These are phyloP conservation scores for Penicillium odoratum DNA, from an alignment of 495 filamentous ascomycete species.

Conservation along the genomic window DNA sequence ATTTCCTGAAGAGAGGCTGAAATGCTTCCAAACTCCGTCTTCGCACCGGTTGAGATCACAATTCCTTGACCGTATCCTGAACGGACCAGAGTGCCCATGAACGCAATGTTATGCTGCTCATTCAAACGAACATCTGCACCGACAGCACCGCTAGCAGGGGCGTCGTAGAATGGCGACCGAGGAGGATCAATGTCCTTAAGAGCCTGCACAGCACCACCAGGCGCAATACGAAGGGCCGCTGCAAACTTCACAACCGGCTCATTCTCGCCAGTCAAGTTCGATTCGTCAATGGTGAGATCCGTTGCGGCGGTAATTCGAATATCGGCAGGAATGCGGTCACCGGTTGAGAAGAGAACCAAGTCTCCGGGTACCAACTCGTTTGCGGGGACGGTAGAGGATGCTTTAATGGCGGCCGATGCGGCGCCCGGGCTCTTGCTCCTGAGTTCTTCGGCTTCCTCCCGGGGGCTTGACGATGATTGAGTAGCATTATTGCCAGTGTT, in stretches of 20 bases:
- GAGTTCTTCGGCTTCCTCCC: conserved; percentile 47
- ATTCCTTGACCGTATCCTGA: conserved; percentile 95
- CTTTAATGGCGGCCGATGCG: conserved; percentile 60
- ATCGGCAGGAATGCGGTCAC: conserved; percentile 95
- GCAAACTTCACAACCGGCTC: conserved; percentile 80
- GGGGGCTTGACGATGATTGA: conserved; percentile 30
- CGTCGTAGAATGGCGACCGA: conserved; percentile 59
- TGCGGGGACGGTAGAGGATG: conserved; percentile 81
- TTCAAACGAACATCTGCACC: conserved; percentile 64
- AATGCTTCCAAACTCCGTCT: conserved; percentile 96
- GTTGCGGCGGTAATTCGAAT: conserved; percentile 88
- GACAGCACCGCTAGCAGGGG: conserved; percentile 60
- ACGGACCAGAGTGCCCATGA: conserved; percentile 96
- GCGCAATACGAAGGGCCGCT: conserved; percentile 51
- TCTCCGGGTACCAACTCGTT: conserved; percentile 88
- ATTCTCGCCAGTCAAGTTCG: conserved; percentile 96
- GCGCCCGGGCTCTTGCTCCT: conserved; percentile 40
- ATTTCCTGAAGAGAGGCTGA: conserved; percentile 89
- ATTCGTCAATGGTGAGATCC: conserved; percentile 91
- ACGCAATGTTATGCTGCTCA: conserved; percentile 82
- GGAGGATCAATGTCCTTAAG: conserved; percentile 41
- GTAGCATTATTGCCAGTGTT: conserved; percentile 23
- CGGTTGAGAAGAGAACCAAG: conserved; percentile 87
- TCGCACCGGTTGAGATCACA: conserved; percentile 88
- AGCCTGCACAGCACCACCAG: conserved; percentile 17